Percentiles rank a stretch among this genome's conserved stretches.
These are phyloP conservation scores for Xylaria bambusicola DNA, from an alignment of 495 filamentous ascomycete species.

Conservation along the genomic window DNA sequence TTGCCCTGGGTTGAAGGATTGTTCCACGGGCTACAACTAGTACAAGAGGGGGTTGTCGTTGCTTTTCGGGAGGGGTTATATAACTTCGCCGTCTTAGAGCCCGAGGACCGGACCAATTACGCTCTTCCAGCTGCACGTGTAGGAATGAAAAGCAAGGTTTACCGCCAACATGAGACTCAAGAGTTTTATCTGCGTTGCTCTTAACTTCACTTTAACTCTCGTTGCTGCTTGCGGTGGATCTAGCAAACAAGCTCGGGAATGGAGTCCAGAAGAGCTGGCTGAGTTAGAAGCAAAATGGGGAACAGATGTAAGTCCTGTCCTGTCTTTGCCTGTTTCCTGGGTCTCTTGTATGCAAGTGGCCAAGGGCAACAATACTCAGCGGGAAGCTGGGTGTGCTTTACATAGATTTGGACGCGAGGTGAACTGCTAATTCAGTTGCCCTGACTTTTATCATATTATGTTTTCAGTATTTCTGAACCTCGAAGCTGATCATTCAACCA, in stretches of 20 bases:
- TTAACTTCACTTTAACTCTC: constrained; percentile 25
- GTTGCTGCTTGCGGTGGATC: constrained; percentile 30
- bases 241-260: constrained; percentile 32
- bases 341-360: not conserved
- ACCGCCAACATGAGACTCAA: constrained; percentile 22
- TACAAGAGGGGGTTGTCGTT: not conserved
- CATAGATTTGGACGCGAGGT: not conserved
- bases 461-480: too few species aligned
- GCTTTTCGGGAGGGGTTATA: not conserved
- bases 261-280: constrained; percentile 40
- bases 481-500: constrained; percentile 7
- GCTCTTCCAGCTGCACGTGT: too few species aligned
- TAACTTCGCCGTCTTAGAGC: not conserved
- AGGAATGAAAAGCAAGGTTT: not conserved
- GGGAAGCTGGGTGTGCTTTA: too few species aligned
- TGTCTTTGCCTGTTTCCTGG: too few species aligned
- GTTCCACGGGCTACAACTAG: too few species aligned
- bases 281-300: constrained; percentile 59
- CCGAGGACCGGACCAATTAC: constrained; percentile 13
- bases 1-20: too few species aligned
- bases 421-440: not conserved
- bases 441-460: not conserved
- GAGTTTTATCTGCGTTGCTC: constrained; percentile 19
- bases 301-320: constrained; percentile 43
- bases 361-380: too few species aligned